Evolutionary conservation across 768 basidiomycete species (phyloP), one percentile per base, ranked within the genome.

Genomic region (Boletus sp.): DNA sequence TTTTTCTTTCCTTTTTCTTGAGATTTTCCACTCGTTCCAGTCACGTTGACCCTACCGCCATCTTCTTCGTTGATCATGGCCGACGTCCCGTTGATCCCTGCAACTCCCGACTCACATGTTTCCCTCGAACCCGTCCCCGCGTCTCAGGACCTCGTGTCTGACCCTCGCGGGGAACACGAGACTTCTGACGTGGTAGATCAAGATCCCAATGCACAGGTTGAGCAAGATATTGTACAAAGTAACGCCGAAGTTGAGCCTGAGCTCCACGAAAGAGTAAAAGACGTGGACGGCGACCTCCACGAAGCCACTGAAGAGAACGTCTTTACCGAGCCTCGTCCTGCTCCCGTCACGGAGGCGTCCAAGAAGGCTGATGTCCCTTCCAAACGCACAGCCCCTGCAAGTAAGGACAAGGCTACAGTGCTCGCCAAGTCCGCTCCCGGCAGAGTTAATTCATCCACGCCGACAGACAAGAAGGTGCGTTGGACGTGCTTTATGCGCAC

Each of bases 401-500:
- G 56, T 50, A 72, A 70, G 55, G 64, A 60, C 50, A 77, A 72
- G 70, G 64, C 67, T 35, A 57, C 70, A 40, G 71, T 76, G 60
- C 68, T 74, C 41, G 73, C 72, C 54, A 83, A 77, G 65, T 65
- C 75, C 53, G 59, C 73, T 39, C 62, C 74, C 25, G 72, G 69
- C 47, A 87, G 83, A 72, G 54, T 74, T 23, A 77, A 72, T 60
- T 76, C 82, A 33, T 70, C 80, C 39, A 80, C 83, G 19, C 78
- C 82, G 51, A 68, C 77, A 10, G 84, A 84, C 44, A 91, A 87
- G 75, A 90, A 86, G 80, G 90, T 85, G 58, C 53, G 75, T 72
- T 49, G 25, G 52, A 49, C 52, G 42, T 58, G 58, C 58, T 56
- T 56, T 54, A 42, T 53, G 27, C 53, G 47, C 59, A 57, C 46